These are phyloP conservation scores for Phytophthora sp. DNA, from an alignment of 352 stramenopile species.

Conservation along the genomic window DNA sequence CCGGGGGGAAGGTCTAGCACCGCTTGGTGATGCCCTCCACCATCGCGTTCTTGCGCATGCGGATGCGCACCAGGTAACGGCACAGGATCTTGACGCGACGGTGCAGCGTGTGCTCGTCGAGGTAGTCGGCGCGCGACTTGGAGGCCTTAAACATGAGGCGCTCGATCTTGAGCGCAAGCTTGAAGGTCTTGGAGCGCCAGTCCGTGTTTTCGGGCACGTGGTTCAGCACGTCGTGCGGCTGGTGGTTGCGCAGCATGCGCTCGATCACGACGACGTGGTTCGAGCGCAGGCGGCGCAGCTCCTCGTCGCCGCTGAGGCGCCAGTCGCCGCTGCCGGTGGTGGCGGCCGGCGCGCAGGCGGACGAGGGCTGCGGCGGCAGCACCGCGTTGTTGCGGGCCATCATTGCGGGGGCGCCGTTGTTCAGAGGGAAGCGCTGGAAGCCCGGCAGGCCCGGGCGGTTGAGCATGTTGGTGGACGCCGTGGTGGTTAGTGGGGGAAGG, in stretches of 20 bases:
- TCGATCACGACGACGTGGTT: conserved; percentile 59
- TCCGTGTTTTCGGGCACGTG: conserved; percentile 64
- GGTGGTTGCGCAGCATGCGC: conserved; percentile 64
- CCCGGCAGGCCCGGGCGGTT: conserved; percentile 60
- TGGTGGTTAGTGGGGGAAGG: conserved; percentile 11
- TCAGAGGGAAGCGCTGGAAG: conserved; percentile 61
- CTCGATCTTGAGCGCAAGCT: conserved; percentile 69
- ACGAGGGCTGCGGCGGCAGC: conserved; percentile 9
- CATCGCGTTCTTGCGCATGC: conserved; percentile 64
- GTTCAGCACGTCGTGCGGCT: conserved; percentile 66
- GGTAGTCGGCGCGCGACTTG: conserved; percentile 56
- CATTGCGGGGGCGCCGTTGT: conserved; percentile 29
- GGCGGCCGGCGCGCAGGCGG: not conserved
- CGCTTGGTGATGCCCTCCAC: conserved; percentile 23
- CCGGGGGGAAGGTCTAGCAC: conserved; percentile 1
- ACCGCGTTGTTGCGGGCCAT: conserved; percentile 16
- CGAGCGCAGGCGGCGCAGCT: conserved; percentile 54
- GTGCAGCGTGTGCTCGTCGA: conserved; percentile 52
- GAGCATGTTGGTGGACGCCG: conserved; percentile 52
- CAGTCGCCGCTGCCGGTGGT: conserved; percentile 34
- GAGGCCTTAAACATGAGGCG: conserved; percentile 63
- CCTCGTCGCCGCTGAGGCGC: conserved; percentile 39
- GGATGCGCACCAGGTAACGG: conserved; percentile 60
- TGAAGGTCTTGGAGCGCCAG: conserved; percentile 67
- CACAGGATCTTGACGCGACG: conserved; percentile 59